Evolutionary conservation across 768 basidiomycete species (phyloP).

Genomic region (Leucosporidium creatinivorum): DNA sequence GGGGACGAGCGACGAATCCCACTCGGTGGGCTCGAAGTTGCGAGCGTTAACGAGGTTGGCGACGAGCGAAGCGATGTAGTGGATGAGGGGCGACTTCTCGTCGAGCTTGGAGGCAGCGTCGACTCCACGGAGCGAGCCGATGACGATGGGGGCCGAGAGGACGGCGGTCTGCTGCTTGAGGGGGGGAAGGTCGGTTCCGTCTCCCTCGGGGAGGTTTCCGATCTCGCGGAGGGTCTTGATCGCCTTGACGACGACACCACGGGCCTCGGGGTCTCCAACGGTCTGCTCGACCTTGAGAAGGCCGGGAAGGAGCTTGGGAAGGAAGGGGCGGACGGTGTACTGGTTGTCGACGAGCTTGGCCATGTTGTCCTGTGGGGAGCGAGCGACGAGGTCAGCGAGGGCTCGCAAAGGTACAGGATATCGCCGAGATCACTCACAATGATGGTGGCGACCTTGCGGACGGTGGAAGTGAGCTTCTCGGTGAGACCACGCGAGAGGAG

Average conservation of each 20-base stretch:
- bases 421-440: constrained; percentile 85
- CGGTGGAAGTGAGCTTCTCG: constrained; percentile 93
- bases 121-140: constrained; percentile 67
- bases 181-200: constrained; percentile 86
- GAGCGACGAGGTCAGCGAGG: constrained; percentile 57
- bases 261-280: constrained; percentile 97
- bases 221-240: constrained; percentile 93
- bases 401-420: constrained; percentile 27
- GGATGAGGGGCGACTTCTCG: constrained; percentile 33
- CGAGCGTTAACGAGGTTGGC: constrained; percentile 54
- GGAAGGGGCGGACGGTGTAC: constrained; percentile 85
- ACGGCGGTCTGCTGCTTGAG: constrained; percentile 66
- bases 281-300: constrained; percentile 80
- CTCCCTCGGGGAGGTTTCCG: constrained; percentile 70
- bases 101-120: constrained; percentile 29
- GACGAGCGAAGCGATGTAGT: constrained; percentile 55
- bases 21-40: constrained; percentile 41
- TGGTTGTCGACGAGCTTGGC: constrained; percentile 83
- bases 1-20: constrained; percentile 36
- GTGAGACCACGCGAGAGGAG: constrained; percentile 83
- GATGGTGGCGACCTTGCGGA: constrained; percentile 86
- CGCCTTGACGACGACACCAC: constrained; percentile 79
- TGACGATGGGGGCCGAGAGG: constrained; percentile 59
- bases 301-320: constrained; percentile 71
- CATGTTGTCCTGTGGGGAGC: constrained; percentile 70